Evolutionary conservation across 2,329 filamentous ascomycete species (phyloP).

Genomic region (Penicillium hordei): DNA sequence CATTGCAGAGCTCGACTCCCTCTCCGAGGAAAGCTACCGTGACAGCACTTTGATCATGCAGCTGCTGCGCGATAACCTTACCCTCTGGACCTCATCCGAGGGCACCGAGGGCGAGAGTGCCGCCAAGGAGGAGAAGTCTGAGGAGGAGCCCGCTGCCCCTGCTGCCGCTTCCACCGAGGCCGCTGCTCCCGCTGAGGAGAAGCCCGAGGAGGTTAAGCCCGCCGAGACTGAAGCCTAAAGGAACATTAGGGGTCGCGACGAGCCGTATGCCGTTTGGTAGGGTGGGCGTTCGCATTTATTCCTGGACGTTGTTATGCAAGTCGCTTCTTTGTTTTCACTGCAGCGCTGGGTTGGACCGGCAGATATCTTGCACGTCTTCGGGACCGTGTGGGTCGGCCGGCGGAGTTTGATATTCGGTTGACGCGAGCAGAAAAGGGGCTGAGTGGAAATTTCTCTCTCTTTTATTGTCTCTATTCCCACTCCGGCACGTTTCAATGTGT

Average conservation of each 20-base stretch:
- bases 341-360: conserved; percentile 39
- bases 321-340: conserved; percentile 36
- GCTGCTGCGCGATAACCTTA: conserved; percentile 95
- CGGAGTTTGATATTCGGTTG: conserved; percentile 47
- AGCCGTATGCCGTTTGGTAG: conserved; percentile 31
- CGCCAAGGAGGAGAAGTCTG: conserved; percentile 62
- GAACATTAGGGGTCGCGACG: conserved; percentile 16
- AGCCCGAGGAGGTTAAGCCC: conserved; percentile 42
- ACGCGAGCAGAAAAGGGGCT: conserved; percentile 41
- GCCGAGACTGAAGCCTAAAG: conserved; percentile 38
- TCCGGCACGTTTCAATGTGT: conserved; percentile 43
- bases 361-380: conserved; percentile 37
- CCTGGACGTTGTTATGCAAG: conserved; percentile 36
- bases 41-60: conserved; percentile 99
- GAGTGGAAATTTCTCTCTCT: conserved; percentile 45
- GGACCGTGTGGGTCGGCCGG: conserved; percentile 40
- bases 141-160: conserved; percentile 42
- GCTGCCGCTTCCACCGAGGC: conserved; percentile 6
- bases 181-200: conserved; percentile 46
- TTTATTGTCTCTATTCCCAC: conserved; percentile 44
- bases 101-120: conserved; percentile 66
- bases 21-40: conserved; percentile 97
- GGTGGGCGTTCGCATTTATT: conserved; percentile 37
- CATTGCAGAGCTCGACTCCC: conserved; percentile 96
- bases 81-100: conserved; percentile 95